phyloP scores from a whole-genome alignment of 2,329 filamentous ascomycete genomes.

The Colletotrichum melonis region DNA sequence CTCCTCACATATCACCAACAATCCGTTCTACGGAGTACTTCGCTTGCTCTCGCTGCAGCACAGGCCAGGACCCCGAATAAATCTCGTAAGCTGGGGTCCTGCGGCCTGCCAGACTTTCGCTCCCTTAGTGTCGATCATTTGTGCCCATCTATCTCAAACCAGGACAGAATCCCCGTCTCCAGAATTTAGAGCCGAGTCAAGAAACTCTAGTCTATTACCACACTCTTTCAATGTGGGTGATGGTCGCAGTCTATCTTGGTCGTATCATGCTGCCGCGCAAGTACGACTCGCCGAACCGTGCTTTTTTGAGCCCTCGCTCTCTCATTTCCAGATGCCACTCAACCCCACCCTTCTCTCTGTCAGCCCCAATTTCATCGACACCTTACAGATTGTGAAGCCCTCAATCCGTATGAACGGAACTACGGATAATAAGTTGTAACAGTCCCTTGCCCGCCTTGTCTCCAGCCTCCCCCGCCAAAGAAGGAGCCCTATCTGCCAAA shows the following conservation, averaged over 20 bases:
- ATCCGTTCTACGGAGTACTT: not conserved
- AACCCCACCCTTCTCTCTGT: not conserved
- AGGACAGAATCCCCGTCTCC: not conserved
- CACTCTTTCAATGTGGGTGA: not conserved
- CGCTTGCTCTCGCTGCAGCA: not conserved
- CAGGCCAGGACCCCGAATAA: not conserved
- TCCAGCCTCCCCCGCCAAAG: not conserved
- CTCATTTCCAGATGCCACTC: not conserved
- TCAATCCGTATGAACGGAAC: not conserved
- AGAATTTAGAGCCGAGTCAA: slow-evolving; percentile 11
- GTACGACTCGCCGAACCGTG: not conserved
- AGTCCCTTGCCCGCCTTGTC: not conserved
- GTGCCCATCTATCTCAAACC: slow-evolving; percentile 2
- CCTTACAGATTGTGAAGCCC: too few species aligned
- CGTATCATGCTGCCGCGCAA: not conserved
- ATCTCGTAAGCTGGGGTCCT: not conserved
- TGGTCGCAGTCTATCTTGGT: not conserved
- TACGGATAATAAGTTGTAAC: not conserved
- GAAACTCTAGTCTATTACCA: not conserved
- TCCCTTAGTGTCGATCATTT: not conserved
- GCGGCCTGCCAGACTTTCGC: not conserved
- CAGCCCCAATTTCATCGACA: not conserved
- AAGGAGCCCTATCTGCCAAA: not conserved
- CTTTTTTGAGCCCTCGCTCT: not conserved
- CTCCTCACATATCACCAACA: not conserved